These are phyloP conservation scores for Haematococcus sp. DNA, from an alignment of 139 green algal genomes.

Conservation along the genomic window DNA sequence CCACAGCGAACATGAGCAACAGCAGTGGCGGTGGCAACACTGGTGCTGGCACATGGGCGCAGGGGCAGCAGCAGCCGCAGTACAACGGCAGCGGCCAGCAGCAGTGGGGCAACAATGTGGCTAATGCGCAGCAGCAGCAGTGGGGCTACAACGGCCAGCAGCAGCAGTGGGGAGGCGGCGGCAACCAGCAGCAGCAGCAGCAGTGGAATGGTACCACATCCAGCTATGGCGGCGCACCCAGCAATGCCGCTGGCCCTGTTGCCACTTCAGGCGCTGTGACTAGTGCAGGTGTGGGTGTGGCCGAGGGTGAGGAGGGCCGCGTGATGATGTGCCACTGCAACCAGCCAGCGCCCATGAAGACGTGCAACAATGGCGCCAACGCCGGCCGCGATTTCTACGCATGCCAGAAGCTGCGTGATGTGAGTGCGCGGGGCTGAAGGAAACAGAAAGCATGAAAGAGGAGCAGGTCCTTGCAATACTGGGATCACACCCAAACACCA, in stretches of 20 bases:
- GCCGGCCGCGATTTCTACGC: background rate
- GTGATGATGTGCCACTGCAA: background rate
- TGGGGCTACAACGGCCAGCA: background rate
- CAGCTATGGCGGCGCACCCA: background rate
- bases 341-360: background rate
- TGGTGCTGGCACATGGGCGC: too few species aligned
- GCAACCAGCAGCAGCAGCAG: background rate
- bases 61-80: background rate
- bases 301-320: too few species aligned
- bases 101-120: background rate
- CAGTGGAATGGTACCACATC: background rate
- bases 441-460: too few species aligned
- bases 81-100: background rate
- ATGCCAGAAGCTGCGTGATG: background rate
- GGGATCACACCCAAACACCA: too few species aligned
- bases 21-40: too few species aligned
- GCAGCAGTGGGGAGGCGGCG: background rate
- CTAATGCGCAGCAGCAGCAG: slow-evolving; percentile 3
- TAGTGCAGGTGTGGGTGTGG: too few species aligned
- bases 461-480: too few species aligned
- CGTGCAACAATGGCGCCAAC: slow-evolving; percentile 8
- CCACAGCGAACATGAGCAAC: too few species aligned
- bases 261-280: too few species aligned
- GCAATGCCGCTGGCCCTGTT: too few species aligned
- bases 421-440: too few species aligned